phyloP scores from a whole-genome alignment of 2,329 filamentous ascomycete genomes.

The Alternaria burnsii region DNA sequence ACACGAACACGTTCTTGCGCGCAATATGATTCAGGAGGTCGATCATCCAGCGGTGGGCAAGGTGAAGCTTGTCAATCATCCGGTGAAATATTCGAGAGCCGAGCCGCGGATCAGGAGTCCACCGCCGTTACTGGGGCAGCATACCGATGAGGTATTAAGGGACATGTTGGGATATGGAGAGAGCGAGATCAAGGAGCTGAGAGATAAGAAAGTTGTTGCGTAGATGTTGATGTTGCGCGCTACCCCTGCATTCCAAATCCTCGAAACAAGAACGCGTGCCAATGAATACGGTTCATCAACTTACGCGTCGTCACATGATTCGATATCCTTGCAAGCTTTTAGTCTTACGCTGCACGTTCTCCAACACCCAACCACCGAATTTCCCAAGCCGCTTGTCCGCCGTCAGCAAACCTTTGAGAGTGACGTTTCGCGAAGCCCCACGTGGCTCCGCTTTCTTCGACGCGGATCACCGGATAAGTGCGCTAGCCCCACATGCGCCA shows the following conservation, averaged over 20 bases:
- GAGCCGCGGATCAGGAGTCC: conserved; percentile 76
- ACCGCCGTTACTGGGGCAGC: conserved; percentile 77
- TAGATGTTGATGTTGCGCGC: conserved; percentile 6
- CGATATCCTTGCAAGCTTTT: background rate
- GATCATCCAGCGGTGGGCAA: conserved; percentile 83
- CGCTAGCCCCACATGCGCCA: conserved; percentile 37
- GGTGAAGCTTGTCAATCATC: conserved; percentile 89
- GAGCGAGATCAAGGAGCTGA: conserved; percentile 29
- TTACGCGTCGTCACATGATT: conserved; percentile 2
- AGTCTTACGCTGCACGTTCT: background rate
- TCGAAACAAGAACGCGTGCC: background rate
- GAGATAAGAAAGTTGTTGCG: conserved; percentile 20
- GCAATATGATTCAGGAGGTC: conserved; percentile 88
- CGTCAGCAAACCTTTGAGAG: background rate
- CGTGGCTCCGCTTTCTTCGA: background rate
- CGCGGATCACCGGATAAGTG: background rate
- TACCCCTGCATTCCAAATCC: background rate
- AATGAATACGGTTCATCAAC: background rate
- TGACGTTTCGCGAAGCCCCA: conserved; percentile 4
- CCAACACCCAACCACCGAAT: background rate
- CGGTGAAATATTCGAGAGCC: conserved; percentile 89
- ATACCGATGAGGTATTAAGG: conserved; percentile 46
- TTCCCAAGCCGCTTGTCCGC: conserved; percentile 1
- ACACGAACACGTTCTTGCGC: conserved; percentile 79
- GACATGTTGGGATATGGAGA: conserved; percentile 40